Conservation (phyloP, 352 stramenopile genomes). For the Pythium pectinolyticum region DNA sequence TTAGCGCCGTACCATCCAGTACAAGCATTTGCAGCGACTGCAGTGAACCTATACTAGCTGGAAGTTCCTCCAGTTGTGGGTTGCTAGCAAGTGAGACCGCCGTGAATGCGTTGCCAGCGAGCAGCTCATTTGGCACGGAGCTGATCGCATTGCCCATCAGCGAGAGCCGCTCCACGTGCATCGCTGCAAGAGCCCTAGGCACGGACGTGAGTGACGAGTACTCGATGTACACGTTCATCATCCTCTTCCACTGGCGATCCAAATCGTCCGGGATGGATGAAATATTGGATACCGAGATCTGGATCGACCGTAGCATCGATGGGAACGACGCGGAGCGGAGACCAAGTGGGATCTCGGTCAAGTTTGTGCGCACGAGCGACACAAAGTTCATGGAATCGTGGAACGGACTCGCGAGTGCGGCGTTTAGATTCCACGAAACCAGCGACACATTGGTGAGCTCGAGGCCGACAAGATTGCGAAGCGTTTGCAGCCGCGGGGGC, state of each 20-base stretch:
- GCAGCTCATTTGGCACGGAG: background rate
- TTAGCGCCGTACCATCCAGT: background rate
- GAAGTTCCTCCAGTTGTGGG: background rate
- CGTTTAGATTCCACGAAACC: background rate
- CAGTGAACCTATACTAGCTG: background rate
- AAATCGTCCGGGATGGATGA: background rate
- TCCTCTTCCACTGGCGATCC: background rate
- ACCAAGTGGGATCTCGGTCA: background rate
- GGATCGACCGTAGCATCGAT: background rate
- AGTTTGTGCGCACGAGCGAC: background rate
- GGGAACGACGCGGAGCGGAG: background rate
- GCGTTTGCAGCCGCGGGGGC: background rate
- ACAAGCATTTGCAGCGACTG: background rate
- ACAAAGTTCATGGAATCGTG: slow-evolving; percentile 3
- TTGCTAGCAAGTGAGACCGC: background rate
- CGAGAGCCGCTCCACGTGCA: background rate
- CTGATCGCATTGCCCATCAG: background rate
- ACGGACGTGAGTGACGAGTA: background rate
- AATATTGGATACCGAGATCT: background rate
- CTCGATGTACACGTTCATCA: background rate
- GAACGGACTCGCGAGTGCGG: background rate
- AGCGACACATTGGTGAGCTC: slow-evolving; percentile 3
- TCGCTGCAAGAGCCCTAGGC: background rate
- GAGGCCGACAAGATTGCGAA: background rate
- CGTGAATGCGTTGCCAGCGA: background rate